phyloP scores from a whole-genome alignment of 2,329 filamentous ascomycete genomes.

The Stagonosporopsis vannaccii region DNA sequence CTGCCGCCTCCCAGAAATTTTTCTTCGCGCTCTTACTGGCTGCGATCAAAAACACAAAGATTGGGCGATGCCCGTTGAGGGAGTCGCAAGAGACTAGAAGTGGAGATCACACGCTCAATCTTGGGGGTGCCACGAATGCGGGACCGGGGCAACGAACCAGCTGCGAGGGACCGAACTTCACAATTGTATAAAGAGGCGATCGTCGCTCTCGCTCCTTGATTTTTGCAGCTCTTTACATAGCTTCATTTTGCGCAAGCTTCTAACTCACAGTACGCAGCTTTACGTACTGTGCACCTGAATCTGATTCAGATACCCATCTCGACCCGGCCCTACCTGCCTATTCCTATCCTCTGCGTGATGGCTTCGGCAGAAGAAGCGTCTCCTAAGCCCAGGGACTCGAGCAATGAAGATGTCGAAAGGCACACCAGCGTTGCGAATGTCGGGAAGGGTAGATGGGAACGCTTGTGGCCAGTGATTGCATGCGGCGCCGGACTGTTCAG shows the following conservation, averaged over 20 bases:
- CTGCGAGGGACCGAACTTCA: constrained; percentile 2
- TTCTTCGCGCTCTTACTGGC: neutral
- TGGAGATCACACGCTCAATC: constrained; percentile 16
- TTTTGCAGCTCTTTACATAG: constrained; percentile 2
- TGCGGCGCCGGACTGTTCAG: constrained; percentile 91
- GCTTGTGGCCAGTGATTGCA: constrained; percentile 78
- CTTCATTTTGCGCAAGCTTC: neutral
- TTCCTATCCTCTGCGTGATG: neutral
- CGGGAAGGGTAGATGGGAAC: constrained; percentile 49
- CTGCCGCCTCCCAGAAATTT: neutral
- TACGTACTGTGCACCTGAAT: neutral
- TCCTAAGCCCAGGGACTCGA: constrained; percentile 8
- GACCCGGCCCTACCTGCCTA: neutral
- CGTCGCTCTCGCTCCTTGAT: neutral
- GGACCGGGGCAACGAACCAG: constrained; percentile 11
- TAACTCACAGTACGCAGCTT: neutral
- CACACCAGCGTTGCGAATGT: constrained; percentile 24
- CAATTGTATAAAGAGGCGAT: constrained; percentile 9
- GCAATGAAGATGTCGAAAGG: constrained; percentile 13
- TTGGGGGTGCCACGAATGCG: constrained; percentile 14
- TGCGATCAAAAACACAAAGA: neutral
- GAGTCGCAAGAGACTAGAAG: constrained; percentile 13
- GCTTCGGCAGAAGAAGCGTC: constrained; percentile 16
- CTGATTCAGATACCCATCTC: neutral
- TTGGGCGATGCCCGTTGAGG: constrained; percentile 5